Evolutionary conservation across 2,329 filamentous ascomycete species (phyloP).

Genomic region (Cladophialophora immunda): DNA sequence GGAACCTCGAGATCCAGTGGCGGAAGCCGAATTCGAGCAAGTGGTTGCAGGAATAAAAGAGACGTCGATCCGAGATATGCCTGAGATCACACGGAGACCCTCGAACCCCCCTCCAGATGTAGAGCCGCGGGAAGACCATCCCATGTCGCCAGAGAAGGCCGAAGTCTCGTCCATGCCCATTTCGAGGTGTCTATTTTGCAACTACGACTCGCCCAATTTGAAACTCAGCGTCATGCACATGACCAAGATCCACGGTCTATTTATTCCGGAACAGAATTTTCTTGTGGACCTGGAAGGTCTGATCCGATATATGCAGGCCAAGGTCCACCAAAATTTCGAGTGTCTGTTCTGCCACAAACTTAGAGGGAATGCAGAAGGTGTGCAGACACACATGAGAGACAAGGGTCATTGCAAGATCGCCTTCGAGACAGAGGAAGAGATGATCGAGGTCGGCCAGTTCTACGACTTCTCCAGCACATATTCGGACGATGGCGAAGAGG

Average conservation of each 20-base stretch:
- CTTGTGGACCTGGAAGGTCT: constrained; percentile 84
- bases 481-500: constrained; percentile 75
- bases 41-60: constrained; percentile 81
- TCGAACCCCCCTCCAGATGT: constrained; percentile 51
- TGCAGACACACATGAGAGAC: constrained; percentile 97
- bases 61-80: constrained; percentile 63
- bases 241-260: constrained; percentile 92
- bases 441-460: constrained; percentile 92
- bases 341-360: constrained; percentile 89
- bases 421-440: constrained; percentile 85
- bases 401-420: constrained; percentile 97
- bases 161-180: constrained; percentile 50
- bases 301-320: constrained; percentile 78
- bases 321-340: constrained; percentile 80
- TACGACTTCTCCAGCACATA: constrained; percentile 98
- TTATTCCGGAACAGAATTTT: constrained; percentile 88
- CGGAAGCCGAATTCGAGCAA: constrained; percentile 69
- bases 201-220: constrained; percentile 78
- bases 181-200: constrained; percentile 86
- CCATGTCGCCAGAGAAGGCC: constrained; percentile 46
- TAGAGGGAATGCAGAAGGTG: constrained; percentile 78
- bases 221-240: constrained; percentile 86
- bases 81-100: constrained; percentile 52
- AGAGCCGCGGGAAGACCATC: constrained; percentile 47
- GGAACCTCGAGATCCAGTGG: constrained; percentile 48